Conservation (phyloP, 305 asterid species). For the Solanum chacoense region DNA sequence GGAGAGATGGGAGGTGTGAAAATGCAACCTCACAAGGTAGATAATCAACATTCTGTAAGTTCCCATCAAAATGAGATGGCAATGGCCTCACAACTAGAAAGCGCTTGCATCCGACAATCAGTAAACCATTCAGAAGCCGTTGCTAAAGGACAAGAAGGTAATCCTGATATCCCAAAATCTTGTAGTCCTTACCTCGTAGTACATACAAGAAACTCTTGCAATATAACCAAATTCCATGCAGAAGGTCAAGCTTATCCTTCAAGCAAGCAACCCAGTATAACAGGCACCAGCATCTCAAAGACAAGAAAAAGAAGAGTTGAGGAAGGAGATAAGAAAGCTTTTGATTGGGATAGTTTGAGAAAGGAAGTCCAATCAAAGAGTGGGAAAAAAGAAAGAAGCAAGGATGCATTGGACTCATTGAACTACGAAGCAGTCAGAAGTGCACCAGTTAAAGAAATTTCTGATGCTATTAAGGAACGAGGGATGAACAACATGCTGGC, state of each 20-base stretch:
- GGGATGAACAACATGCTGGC: slow-evolving; percentile 98
- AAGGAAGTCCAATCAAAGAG: slow-evolving; percentile 15
- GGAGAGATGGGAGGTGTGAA: slow-evolving; percentile 14
- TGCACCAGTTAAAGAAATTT: slow-evolving; percentile 62
- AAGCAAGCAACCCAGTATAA: slow-evolving; percentile 8
- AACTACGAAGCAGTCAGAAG: slow-evolving; percentile 66
- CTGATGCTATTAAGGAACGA: slow-evolving; percentile 76
- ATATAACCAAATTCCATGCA: slow-evolving; percentile 18
- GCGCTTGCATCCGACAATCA: slow-evolving; percentile 14
- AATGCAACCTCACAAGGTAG: slow-evolving; percentile 15
- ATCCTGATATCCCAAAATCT: slow-evolving; percentile 4
- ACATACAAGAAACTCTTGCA: slow-evolving; percentile 1
- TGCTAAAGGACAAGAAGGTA: slow-evolving; percentile 36
- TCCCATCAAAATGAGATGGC: slow-evolving; percentile 18
- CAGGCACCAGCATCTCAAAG: slow-evolving; percentile 15
- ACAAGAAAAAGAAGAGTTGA: slow-evolving; percentile 23
- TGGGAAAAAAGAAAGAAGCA: slow-evolving; percentile 36
- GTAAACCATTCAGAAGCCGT: slow-evolving; percentile 27
- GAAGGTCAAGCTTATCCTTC: slow-evolving; percentile 21
- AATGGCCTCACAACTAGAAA: slow-evolving; percentile 23
- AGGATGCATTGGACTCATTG: slow-evolving; percentile 60
- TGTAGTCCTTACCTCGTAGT: slow-evolving; percentile 3
- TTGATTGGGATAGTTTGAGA: slow-evolving; percentile 44
- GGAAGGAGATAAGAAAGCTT: slow-evolving; percentile 10
- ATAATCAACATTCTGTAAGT: slow-evolving; percentile 19